phyloP scores from a whole-genome alignment of 768 basidiomycete species.

The Podaxis rugospora region DNA sequence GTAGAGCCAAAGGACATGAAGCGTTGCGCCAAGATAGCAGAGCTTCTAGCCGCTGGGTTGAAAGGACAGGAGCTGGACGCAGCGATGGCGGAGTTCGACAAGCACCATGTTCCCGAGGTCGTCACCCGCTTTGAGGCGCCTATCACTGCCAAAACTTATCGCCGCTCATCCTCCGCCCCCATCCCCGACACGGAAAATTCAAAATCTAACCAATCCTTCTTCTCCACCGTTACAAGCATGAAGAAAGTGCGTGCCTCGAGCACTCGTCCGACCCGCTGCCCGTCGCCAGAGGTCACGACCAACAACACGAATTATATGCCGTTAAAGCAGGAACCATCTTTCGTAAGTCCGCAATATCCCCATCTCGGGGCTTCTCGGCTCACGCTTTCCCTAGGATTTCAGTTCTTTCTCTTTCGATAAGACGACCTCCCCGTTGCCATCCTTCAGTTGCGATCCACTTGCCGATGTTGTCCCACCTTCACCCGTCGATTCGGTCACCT shows the following conservation, averaged over 20 bases:
- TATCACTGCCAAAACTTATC: conserved; percentile 68
- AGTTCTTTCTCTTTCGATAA: conserved; percentile 43
- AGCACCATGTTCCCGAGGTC: conserved; percentile 54
- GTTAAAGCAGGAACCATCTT: conserved; percentile 40
- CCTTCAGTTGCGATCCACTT: conserved; percentile 27
- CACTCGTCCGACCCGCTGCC: conserved; percentile 30
- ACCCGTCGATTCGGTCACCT: conserved; percentile 16
- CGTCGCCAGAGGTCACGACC: conserved; percentile 19
- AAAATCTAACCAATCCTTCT: conserved; percentile 27
- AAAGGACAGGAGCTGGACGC: conserved; percentile 52
- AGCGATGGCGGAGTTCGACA: conserved; percentile 60
- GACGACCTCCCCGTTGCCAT: conserved; percentile 24
- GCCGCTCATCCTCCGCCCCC: conserved; percentile 63
- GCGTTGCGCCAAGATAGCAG: conserved; percentile 66
- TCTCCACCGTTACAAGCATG: conserved; percentile 19
- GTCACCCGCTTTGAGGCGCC: conserved; percentile 76
- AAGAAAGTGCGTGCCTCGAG: conserved; percentile 32
- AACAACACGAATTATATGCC: conserved; percentile 23
- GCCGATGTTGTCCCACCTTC: conserved; percentile 21
- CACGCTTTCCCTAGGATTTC: conserved; percentile 31
- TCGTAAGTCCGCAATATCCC: conserved; percentile 36
- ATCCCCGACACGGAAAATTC: conserved; percentile 35
- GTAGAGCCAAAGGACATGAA: conserved; percentile 62
- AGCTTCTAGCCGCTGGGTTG: conserved; percentile 59
- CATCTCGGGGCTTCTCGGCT: conserved; percentile 1